Base-by-base conservation (phyloP, 2,329 filamentous ascomycete species). In the Berkeleyomyces basicola region DNA sequence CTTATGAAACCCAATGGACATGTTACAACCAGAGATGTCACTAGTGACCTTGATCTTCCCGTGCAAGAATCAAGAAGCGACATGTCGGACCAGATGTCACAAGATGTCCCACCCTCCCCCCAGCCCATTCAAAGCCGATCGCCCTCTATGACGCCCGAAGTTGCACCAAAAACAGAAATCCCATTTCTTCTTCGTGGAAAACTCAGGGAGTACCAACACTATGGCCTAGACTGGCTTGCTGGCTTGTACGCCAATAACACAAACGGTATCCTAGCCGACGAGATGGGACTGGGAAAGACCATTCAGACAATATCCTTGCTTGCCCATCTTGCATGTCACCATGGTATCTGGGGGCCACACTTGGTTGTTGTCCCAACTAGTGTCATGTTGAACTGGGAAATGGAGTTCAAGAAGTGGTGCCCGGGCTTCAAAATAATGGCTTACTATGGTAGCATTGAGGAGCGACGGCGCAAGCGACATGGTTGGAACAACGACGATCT, bases 351-450 rank as follows among this genome's bases (percentile, higher is more conserved):
- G 95, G 93, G 95, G 0, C 90, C 93, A 0, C 93, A 99, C 76
- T 77, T 99, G 33, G 89, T 99, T 58, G 87, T 99, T 65, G 93
- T 99, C 1, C 93, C 93, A 1, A 99, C 93, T 1, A 97, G 91
- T 73, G 95, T 99, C 58, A 96, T 99, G 80, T 82, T 99, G 67
- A 99, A 99, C 71, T 99, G 93, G 93, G 95, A 99, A 72, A 97
- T 97, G 87, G 93, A 99, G 74, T 99, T 99, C 79, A 97, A 97
- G 71, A 99, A 99, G 72, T 99, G 92, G 83, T 89, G 91, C 63
- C 93, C 95, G 2, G 92, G 93, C 0, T 99, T 99, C 78, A 97
- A 96, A 71, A 95, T 99, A 63, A 78, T 99, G 64, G 93, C 91
- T 0, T 99, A 99, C 75, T 99, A 97, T 71, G 93, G 95, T 51